Percentiles rank a stretch among this genome's conserved stretches.
Conservation (phyloP, 495 filamentous ascomycete genomes). For the Venustampulla echinocandica region DNA sequence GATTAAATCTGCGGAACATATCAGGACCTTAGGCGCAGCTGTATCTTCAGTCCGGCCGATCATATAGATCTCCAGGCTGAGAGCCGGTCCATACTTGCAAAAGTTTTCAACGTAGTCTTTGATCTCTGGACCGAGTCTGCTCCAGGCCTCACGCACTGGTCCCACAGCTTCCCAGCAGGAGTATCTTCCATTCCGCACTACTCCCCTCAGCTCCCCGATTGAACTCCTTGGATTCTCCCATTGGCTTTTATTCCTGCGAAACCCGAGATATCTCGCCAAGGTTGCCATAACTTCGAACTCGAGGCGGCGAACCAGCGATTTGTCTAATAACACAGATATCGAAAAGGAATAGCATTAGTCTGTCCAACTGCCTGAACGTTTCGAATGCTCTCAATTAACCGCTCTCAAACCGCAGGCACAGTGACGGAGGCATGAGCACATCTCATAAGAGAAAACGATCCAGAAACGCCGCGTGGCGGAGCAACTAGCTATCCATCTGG, state of each 20-base stretch:
- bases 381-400: too few relatives aligned
- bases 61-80: slow-evolving; percentile 5
- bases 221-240: slow-evolving; percentile 6
- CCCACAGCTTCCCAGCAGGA: slow-evolving; percentile 4
- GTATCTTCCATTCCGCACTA: slow-evolving; percentile 1
- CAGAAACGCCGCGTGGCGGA: background rate
- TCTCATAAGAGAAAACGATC: background rate
- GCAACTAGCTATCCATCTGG: background rate
- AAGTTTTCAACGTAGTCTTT: background rate
- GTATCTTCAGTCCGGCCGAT: slow-evolving; percentile 3
- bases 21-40: slow-evolving; percentile 5
- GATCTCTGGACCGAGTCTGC: background rate
- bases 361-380: too few relatives aligned
- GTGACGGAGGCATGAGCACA: too few relatives aligned
- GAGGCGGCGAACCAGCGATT: too few relatives aligned
- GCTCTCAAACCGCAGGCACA: too few relatives aligned
- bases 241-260: background rate
- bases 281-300: background rate
- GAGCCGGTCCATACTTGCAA: background rate
- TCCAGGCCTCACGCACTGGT: slow-evolving; percentile 3
- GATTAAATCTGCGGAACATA: background rate
- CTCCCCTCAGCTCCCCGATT: background rate
- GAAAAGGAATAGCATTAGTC: too few relatives aligned
- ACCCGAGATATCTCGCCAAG: background rate
- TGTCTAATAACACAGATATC: too few relatives aligned